phyloP scores from a whole-genome alignment of 179 eudicot genomes.

The Silene vulgaris region DNA sequence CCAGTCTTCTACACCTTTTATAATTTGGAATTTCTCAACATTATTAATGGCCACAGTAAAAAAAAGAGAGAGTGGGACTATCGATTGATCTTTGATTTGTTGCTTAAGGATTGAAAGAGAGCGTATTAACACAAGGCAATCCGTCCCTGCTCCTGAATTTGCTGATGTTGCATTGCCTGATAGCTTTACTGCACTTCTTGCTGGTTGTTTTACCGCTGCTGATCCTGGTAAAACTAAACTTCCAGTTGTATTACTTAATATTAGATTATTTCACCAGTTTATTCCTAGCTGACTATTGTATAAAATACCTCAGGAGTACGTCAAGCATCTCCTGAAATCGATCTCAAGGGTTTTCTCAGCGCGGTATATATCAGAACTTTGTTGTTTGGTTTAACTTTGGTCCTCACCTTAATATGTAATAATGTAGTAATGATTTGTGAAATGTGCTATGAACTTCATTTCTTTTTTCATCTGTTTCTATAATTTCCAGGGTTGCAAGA shows the following conservation, averaged over 20 bases:
- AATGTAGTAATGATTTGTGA: not conserved
- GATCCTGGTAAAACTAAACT: conserved; percentile 20
- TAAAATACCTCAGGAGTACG: conserved; percentile 16
- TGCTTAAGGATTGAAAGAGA: conserved; percentile 17
- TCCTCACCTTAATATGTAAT: not conserved
- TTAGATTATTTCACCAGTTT: not conserved
- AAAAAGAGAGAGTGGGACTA: not conserved
- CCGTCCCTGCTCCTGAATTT: conserved; percentile 18
- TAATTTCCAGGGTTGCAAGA: conserved; percentile 14
- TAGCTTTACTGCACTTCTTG: conserved; percentile 24
- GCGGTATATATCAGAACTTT: conserved; percentile 15
- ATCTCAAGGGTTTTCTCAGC: conserved; percentile 13
- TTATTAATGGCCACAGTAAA: not conserved
- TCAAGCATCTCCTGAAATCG: conserved; percentile 17
- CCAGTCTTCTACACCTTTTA: not conserved
- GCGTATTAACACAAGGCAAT: not conserved
- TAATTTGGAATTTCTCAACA: not conserved
- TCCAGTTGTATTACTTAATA: not conserved
- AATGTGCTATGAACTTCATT: not conserved
- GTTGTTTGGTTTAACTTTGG: no score
- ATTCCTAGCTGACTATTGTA: not conserved
- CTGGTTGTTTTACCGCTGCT: conserved; percentile 10
- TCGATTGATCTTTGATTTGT: not conserved
- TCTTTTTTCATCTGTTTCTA: not conserved
- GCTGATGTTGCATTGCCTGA: conserved; percentile 18